Base-by-base conservation (phyloP, 805 yeast species). In the Saturnispora kantuleensis region DNA sequence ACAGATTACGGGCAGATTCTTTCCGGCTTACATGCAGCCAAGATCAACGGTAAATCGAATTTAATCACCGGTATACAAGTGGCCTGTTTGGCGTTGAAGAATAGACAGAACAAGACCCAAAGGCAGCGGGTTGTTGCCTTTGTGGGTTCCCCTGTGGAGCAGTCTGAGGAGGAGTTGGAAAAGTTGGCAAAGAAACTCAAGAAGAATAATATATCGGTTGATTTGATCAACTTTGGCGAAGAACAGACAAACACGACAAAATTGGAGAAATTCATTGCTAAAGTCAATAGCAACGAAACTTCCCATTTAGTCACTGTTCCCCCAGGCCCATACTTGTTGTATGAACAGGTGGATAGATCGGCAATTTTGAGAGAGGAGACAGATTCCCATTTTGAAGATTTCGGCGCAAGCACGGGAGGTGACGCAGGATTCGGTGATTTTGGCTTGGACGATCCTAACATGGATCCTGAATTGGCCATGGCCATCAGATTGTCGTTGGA, bases 401-500 rank as follows among this genome's bases (percentile, higher is more conserved):
- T 60, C 35, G 74, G 66, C 16, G 76, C 70, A 10, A 73, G 67
- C 41, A 28, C 42, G n/a, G 55, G 44, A 11, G 69, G 64, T 21
- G 59, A 52, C 12, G 54, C 41, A 21, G 74, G 64, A 26, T 73
- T 65, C n/a, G 73, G 69, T 47, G 74, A 68, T 41, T 78, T 77
- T 65, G 86, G 79, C 46, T 73, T 81, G 57, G 77, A 76, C 34
- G 97, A 90, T 64, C 90, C 96, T 30, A 79, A 80, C 52, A 83
- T 87, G 79, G 98, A 93, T 57, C 97, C 97, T 30, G 98, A 93
- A 65, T 76, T 93, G 59, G 98, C 97, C 0, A 72, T 93, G 71
- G 98, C 97, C 1, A 75, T 93, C 57, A 79, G 97, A 60, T 71
- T 93, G 63, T 90, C 97, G 0, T 71, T 93, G 57, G 97, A 93